A percentile compares a stretch with the other conserved stretches of the same genome.
These are phyloP conservation scores for Monilinia vaccinii-corymbosi DNA, from an alignment of 2,329 filamentous ascomycete genomes.

Conservation along the genomic window DNA sequence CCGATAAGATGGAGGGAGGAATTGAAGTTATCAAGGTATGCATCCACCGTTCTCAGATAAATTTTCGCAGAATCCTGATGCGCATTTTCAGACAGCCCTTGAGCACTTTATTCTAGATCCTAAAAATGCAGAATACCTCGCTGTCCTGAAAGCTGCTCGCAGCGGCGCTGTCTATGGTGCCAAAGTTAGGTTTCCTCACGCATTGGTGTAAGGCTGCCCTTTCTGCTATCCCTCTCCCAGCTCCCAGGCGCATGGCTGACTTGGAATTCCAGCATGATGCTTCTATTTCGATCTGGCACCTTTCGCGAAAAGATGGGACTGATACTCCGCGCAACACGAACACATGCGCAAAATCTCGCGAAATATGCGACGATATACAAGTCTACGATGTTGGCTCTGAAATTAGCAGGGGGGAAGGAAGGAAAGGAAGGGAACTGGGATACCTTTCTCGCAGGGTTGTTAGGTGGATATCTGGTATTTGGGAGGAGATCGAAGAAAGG, in stretches of 20 bases:
- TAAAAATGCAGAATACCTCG: conserved; percentile 73
- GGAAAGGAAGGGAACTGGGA: conserved; percentile 68
- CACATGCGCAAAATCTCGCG: conserved; percentile 85
- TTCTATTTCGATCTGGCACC: conserved; percentile 87
- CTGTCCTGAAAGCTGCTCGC: conserved; percentile 83
- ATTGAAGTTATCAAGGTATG: conserved; percentile 24
- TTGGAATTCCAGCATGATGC: conserved; percentile 63
- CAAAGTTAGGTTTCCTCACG: conserved; percentile 97
- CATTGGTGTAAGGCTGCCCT: conserved; percentile 60
- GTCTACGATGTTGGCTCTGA: conserved; percentile 64
- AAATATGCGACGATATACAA: conserved; percentile 92
- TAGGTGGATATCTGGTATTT: conserved; percentile 91
- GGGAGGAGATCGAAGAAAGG: conserved; percentile 58
- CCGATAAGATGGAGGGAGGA: conserved; percentile 21
- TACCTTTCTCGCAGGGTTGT: conserved; percentile 73
- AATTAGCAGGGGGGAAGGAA: conserved; percentile 47
- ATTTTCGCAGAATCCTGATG: neutral
- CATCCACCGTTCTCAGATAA: neutral
- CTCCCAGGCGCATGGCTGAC: neutral
- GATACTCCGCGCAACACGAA: conserved; percentile 76
- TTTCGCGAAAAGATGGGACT: conserved; percentile 67
- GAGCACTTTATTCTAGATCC: conserved; percentile 76
- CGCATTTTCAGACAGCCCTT: conserved; percentile 34
- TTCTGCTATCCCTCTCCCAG: neutral
- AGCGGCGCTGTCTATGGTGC: conserved; percentile 96